A percentile compares a stretch with the other conserved stretches of the same genome.
Evolutionary conservation across 768 basidiomycete species (phyloP).

Genomic region (Podaxis sp.): DNA sequence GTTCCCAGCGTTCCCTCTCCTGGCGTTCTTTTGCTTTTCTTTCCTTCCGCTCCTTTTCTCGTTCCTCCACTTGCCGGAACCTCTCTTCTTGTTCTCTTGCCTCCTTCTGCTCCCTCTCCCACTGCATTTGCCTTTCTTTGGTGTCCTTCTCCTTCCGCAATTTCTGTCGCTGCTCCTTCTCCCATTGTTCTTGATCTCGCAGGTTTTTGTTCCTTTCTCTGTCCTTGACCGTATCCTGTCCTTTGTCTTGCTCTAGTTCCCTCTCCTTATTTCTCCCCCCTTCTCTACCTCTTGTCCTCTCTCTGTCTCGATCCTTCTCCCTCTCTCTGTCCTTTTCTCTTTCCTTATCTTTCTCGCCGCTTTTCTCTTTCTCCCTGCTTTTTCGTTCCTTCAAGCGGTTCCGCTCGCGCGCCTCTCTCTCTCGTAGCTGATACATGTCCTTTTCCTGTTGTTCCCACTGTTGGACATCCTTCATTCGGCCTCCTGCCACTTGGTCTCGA

Average conservation of each 20-base stretch:
- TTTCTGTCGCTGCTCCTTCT: constrained; percentile 12
- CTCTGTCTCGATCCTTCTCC: constrained; percentile 21
- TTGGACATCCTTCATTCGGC: not conserved
- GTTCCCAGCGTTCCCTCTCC: constrained; percentile 21
- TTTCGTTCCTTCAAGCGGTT: constrained; percentile 6
- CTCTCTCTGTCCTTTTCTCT: constrained; percentile 12
- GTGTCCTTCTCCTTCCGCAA: constrained; percentile 15
- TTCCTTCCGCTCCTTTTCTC: constrained; percentile 20
- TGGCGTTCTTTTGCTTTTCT: constrained; percentile 19
- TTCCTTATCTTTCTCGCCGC: constrained; percentile 17
- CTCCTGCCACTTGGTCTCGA: not conserved
- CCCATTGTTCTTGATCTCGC: constrained; percentile 13
- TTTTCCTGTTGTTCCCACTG: constrained; percentile 10
- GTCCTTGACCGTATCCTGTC: not conserved
- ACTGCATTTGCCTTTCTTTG: constrained; percentile 4
- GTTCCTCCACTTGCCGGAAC: constrained; percentile 18
- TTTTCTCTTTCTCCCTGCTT: constrained; percentile 13
- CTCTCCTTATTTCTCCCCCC: constrained; percentile 26
- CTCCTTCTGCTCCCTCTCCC: constrained; percentile 8
- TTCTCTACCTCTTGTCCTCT: constrained; percentile 24
- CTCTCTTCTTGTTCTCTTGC: constrained; percentile 18
- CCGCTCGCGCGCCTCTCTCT: not conserved
- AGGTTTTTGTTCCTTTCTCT: constrained; percentile 18
- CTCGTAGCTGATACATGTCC: constrained; percentile 10
- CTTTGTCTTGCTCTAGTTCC: constrained; percentile 4